phyloP scores from a whole-genome alignment of 257 asterid species.

The Capsicum baccatum region DNA sequence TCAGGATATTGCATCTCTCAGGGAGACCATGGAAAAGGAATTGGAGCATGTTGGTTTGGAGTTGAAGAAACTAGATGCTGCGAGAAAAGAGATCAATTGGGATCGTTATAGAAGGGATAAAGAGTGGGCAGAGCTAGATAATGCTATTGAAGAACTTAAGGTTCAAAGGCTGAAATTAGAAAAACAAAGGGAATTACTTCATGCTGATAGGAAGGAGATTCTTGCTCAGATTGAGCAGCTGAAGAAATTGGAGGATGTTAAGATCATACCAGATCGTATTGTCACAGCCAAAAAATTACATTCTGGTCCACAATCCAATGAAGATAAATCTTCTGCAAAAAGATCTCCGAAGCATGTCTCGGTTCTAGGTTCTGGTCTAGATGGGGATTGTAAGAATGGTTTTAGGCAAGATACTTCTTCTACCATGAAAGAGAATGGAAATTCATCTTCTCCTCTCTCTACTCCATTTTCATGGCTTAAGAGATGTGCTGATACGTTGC shows the following conservation, averaged over 20 bases:
- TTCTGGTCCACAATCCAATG: slow-evolving; percentile 47
- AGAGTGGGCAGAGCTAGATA: slow-evolving; percentile 85
- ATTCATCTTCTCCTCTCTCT: slow-evolving; percentile 68
- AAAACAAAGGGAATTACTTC: slow-evolving; percentile 87
- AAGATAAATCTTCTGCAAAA: slow-evolving; percentile 43
- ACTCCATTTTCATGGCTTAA: slow-evolving; percentile 87
- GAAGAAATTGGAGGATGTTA: slow-evolving; percentile 76
- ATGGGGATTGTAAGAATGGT: slow-evolving; percentile 49
- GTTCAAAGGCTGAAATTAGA: slow-evolving; percentile 86
- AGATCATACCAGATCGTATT: slow-evolving; percentile 70
- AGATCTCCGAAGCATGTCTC: slow-evolving; percentile 42
- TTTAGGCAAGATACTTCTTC: slow-evolving; percentile 39
- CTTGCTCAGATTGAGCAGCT: slow-evolving; percentile 72
- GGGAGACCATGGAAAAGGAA: slow-evolving; percentile 68
- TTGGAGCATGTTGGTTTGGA: slow-evolving; percentile 76
- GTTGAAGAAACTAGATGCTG: slow-evolving; percentile 73
- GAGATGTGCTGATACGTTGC: slow-evolving; percentile 85
- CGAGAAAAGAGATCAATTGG: slow-evolving; percentile 68
- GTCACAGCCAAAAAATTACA: slow-evolving; percentile 52
- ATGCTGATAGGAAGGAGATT: slow-evolving; percentile 81
- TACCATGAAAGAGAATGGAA: slow-evolving; percentile 45
- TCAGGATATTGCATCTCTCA: slow-evolving; percentile 59
- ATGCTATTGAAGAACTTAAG: slow-evolving; percentile 76
- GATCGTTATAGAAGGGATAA: slow-evolving; percentile 83
- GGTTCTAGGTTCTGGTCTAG: slow-evolving; percentile 41